Evolutionary conservation across 306 rosid genomes (phyloP).

Genomic region (Acmispon strigosus): DNA sequence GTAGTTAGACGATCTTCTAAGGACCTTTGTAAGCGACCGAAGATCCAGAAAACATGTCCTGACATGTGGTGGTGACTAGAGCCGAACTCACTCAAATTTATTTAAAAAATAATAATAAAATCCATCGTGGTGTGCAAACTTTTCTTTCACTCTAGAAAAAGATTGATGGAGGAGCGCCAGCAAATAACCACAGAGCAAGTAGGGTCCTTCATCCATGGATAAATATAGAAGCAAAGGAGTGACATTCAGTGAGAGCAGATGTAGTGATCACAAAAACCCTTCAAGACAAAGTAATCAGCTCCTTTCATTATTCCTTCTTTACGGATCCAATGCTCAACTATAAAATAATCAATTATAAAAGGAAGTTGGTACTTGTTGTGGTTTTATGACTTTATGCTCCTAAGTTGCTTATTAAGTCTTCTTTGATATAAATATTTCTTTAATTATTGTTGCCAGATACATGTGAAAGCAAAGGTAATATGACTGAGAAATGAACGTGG

Average conservation of each 20-base stretch:
- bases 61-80: no score
- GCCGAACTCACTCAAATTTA: no score
- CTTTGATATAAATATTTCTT: not conserved
- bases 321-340: constrained; percentile 35
- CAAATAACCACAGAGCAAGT: not conserved
- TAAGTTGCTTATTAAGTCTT: constrained; percentile 2
- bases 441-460: not conserved
- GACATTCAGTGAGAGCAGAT: constrained; percentile 21
- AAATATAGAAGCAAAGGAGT: constrained; percentile 24
- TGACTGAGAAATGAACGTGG: not conserved
- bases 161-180: constrained; percentile 18
- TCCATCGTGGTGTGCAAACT: constrained; percentile 16
- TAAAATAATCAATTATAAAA: constrained; percentile 11
- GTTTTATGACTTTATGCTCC: constrained; percentile 4
- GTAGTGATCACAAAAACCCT: constrained; percentile 31
- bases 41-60: no score
- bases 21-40: no score
- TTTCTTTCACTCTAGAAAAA: constrained; percentile 25
- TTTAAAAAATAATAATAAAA: no score
- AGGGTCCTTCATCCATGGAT: constrained; percentile 2
- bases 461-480: not conserved
- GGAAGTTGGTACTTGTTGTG: not conserved
- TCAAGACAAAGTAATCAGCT: constrained; percentile 36
- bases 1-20: no score
- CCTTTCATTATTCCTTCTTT: not conserved